Base-by-base conservation (phyloP, 768 basidiomycete species). In the Lactarius sp. region DNA sequence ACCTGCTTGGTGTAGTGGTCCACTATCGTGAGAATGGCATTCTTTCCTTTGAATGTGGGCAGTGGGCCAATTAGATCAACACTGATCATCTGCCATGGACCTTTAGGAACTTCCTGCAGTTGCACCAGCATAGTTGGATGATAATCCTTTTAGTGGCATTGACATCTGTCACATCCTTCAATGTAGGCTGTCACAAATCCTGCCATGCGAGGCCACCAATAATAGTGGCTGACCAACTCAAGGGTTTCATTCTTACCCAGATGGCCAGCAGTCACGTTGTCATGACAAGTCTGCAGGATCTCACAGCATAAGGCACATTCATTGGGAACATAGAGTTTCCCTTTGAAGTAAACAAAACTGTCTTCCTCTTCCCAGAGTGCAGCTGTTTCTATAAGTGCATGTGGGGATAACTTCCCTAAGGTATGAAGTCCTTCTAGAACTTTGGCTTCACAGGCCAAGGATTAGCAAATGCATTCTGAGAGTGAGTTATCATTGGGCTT, bases 1-100 rank as follows among this genome's bases (percentile, higher is more conserved):
- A 70, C 69, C 69, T 61, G 64, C 58, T 76, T 77, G 37, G 72
- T 69, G 20, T 71, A 64, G 7, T 65, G 65, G 53, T 72, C 67
- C 2, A 68, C 68, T 18, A 65, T 41, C 9, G 66, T 64, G 8
- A 71, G 34, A 22, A 74, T 64, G 3, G 65, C 20, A 53, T 73
- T 55, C 59, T 62, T 68, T 2, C 68, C 66, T 31, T 66, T 13
- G 10, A 31, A 63, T 44, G 60, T 22, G 4, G 73, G 71, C 8
- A 75, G 61, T n/a, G 66, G 39, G 0, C 59, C 66, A 52, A 74
- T 71, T n/a, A 75, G 66, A 62, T 74, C 70, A 20, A 68, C 57
- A 0, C 69, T 56, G 1, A 74, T 56, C 4, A 66, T 57, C 56
- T 73, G 64, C 59, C 71, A 73, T 6, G 68, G 68, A 0, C 56